Evolutionary conservation across 768 basidiomycete genomes (phyloP).

Genomic region (Pseudohyphozyma bogoriensis): DNA sequence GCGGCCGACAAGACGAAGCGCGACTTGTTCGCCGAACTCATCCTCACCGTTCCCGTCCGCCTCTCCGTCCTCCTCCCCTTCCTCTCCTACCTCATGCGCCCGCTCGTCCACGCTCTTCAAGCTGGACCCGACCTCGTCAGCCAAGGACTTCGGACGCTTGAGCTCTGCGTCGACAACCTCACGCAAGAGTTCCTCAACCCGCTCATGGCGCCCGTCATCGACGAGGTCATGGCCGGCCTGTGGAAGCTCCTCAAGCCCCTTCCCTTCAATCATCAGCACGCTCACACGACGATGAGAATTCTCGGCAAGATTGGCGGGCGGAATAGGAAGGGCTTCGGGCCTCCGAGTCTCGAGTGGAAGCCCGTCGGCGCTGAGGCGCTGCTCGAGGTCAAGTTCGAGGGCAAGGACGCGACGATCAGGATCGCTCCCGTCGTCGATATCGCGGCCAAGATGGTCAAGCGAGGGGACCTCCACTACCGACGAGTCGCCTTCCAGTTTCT

Average conservation of each 20-base stretch:
- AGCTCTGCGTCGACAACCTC: constrained; percentile 97
- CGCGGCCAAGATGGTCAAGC: constrained; percentile 54
- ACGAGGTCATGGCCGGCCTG: constrained; percentile 88
- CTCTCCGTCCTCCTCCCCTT: constrained; percentile 92
- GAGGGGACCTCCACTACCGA: constrained; percentile 41
- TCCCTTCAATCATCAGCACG: constrained; percentile 72
- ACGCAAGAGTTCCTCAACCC: constrained; percentile 97
- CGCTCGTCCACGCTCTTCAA: constrained; percentile 77
- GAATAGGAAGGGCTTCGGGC: constrained; percentile 73
- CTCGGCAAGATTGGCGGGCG: constrained; percentile 91
- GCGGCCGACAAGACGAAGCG: constrained; percentile 55
- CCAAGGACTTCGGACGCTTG: constrained; percentile 89
- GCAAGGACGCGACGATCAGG: constrained; percentile 53
- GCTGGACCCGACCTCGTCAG: constrained; percentile 82
- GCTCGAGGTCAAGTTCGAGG: constrained; percentile 61
- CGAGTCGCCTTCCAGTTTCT: constrained; percentile 44
- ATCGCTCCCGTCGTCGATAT: constrained; percentile 55
- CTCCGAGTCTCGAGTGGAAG: constrained; percentile 62
- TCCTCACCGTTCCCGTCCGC: constrained; percentile 89
- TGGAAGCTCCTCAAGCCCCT: constrained; percentile 82
- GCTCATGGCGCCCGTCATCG: constrained; percentile 78
- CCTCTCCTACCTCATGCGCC: constrained; percentile 90
- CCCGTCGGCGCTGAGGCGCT: constrained; percentile 61
- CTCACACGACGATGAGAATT: constrained; percentile 90
- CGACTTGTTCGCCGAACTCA: constrained; percentile 93